Conservation (phyloP, 768 basidiomycete species). For the Gloeostereum incarnatum region DNA sequence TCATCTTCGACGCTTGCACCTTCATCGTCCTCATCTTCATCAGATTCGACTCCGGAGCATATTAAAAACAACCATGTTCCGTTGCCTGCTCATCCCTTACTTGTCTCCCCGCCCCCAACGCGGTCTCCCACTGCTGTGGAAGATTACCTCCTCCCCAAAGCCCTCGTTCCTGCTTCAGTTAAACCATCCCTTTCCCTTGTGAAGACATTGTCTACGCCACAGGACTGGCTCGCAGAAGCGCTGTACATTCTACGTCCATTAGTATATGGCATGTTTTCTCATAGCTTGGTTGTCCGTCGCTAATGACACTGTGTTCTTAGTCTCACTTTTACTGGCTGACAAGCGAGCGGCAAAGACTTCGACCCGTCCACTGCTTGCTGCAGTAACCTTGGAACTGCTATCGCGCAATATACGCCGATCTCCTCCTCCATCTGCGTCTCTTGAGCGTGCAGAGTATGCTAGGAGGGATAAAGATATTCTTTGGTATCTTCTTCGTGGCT, state of each 20-base stretch:
- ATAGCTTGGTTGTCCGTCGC: too few relatives aligned
- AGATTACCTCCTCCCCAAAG: constrained; percentile 78
- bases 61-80: constrained; percentile 69
- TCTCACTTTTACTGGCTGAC: constrained; percentile 33
- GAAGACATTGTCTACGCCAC: constrained; percentile 45
- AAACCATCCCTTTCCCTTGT: constrained; percentile 64
- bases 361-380: constrained; percentile 54
- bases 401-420: constrained; percentile 67
- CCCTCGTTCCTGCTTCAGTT: constrained; percentile 62
- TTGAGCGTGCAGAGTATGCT: constrained; percentile 76
- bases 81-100: constrained; percentile 53
- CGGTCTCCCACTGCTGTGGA: constrained; percentile 54
- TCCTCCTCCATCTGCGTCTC: constrained; percentile 47
- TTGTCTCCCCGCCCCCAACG: constrained; percentile 41
- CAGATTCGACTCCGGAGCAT: constrained; percentile 66
- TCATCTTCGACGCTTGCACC: constrained; percentile 55
- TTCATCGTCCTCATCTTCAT: constrained; percentile 46
- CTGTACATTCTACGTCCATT: constrained; percentile 69
- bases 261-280: constrained; percentile 53
- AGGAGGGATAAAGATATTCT: constrained; percentile 73
- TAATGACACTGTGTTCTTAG: constrained; percentile 14
- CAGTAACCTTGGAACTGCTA: constrained; percentile 61
- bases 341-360: constrained; percentile 33
- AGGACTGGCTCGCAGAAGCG: constrained; percentile 69
- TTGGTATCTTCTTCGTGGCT: constrained; percentile 81